Conservation (phyloP, 1,139 yeast species). For the Pneumocystis jirovecii region DNA sequence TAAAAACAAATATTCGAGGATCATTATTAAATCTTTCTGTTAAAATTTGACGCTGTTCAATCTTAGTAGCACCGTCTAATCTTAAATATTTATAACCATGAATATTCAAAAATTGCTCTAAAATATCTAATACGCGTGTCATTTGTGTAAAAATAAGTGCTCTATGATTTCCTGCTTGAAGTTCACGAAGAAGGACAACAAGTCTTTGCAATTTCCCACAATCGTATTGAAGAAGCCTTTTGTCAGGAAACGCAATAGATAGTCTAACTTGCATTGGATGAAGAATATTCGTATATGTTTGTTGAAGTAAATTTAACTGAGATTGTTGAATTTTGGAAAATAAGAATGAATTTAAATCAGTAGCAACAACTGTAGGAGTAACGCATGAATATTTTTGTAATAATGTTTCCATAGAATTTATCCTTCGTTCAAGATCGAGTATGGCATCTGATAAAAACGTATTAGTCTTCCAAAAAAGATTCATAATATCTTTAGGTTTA, state of each 20-base stretch:
- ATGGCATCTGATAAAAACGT: constrained; percentile 2
- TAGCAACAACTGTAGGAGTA: constrained; percentile 72
- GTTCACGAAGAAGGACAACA: constrained; percentile 56
- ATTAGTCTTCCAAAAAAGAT: constrained; percentile 2
- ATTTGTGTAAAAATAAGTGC: constrained; percentile 94
- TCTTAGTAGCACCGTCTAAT: constrained; percentile 92
- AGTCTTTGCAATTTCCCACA: constrained; percentile 90
- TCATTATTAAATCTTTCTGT: constrained; percentile 90
- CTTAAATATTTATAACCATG: constrained; percentile 92
- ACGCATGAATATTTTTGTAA: constrained; percentile 71
- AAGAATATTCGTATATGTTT: constrained; percentile 40
- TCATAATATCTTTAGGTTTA: constrained; percentile 17
- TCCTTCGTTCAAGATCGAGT: constrained; percentile 13
- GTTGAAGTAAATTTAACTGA: constrained; percentile 4
- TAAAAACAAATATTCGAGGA: constrained; percentile 73
- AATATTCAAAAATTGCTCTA: constrained; percentile 84
- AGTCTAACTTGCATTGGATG: constrained; percentile 75
- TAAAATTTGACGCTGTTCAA: constrained; percentile 86
- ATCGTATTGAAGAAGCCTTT: constrained; percentile 78
- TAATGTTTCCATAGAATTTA: constrained; percentile 24
- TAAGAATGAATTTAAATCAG: constrained; percentile 44
- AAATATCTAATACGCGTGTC: constrained; percentile 88
- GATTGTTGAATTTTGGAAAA: constrained; percentile 6
- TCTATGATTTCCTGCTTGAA: constrained; percentile 77
- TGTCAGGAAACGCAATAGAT: constrained; percentile 93